These are phyloP conservation scores for Aurantiochytrium sp. DNA, from an alignment of 108 stramenopile species.

Conservation along the genomic window DNA sequence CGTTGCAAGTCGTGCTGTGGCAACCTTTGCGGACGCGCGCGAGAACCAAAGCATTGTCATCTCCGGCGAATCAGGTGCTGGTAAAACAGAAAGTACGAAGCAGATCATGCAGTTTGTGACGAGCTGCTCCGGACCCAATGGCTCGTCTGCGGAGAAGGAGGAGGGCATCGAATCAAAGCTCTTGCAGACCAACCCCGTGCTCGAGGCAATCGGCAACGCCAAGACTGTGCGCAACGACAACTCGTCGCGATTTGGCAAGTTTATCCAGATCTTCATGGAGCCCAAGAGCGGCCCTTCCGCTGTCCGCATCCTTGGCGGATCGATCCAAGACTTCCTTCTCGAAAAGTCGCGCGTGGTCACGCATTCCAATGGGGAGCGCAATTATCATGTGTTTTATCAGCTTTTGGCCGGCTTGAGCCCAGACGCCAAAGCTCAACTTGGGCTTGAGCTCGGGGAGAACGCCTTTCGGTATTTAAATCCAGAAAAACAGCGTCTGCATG, in stretches of 20 bases:
- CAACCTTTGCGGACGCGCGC: background rate
- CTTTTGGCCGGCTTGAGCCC: background rate
- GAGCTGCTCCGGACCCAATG: background rate
- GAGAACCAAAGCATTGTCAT: constrained; percentile 34
- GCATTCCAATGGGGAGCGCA: constrained; percentile 42
- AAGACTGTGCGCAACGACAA: constrained; percentile 42
- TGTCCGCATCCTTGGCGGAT: constrained; percentile 24
- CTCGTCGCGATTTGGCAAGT: constrained; percentile 56
- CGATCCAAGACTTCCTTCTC: constrained; percentile 47
- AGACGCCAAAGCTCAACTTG: background rate
- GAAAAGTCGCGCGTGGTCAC: constrained; percentile 54
- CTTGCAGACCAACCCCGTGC: constrained; percentile 37
- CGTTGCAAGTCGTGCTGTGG: constrained; percentile 21
- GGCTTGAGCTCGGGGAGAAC: constrained; percentile 26
- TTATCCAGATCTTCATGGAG: constrained; percentile 38
- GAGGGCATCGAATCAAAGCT: constrained; percentile 21
- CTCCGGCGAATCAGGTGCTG: constrained; percentile 47
- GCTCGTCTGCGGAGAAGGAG: background rate
- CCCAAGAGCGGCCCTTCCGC: background rate
- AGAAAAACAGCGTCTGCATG: background rate
- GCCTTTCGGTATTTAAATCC: background rate
- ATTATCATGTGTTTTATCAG: constrained; percentile 63
- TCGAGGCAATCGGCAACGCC: constrained; percentile 47
- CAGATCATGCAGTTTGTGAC: constrained; percentile 69
- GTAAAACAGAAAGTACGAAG: constrained; percentile 58